Conservation (phyloP, 2,329 filamentous ascomycete genomes). For the Pseudocercospora fuligena region DNA sequence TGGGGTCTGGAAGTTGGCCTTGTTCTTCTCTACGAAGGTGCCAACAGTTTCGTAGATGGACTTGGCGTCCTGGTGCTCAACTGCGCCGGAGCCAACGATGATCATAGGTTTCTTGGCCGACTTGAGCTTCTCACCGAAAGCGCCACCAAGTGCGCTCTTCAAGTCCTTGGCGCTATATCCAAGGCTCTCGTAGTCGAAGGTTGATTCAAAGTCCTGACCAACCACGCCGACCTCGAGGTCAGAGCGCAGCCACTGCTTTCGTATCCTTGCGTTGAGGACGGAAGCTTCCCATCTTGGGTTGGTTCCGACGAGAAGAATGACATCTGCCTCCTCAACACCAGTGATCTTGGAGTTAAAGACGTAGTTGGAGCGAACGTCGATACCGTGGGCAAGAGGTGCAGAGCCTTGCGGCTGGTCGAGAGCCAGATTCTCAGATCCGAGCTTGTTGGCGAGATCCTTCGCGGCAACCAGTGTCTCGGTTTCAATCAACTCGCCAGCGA, state of each 20-base stretch:
- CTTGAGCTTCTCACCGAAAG: slow-evolving; percentile 91
- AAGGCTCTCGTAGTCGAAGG: slow-evolving; percentile 92
- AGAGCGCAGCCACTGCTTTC: slow-evolving; percentile 96
- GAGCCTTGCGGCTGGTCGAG: slow-evolving; percentile 86
- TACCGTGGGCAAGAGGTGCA: slow-evolving; percentile 84
- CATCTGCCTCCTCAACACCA: slow-evolving; percentile 92
- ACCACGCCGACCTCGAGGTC: slow-evolving; percentile 92
- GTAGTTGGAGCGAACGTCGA: slow-evolving; percentile 94
- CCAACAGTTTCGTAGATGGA: slow-evolving; percentile 92
- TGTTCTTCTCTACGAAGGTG: slow-evolving; percentile 89
- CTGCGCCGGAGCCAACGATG: slow-evolving; percentile 87
- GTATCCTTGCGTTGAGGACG: slow-evolving; percentile 91
- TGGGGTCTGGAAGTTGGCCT: slow-evolving; percentile 80
- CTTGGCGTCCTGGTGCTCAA: slow-evolving; percentile 89
- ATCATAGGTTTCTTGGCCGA: slow-evolving; percentile 94
- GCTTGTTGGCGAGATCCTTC: slow-evolving; percentile 96
- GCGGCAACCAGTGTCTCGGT: slow-evolving; percentile 92
- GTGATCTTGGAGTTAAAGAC: slow-evolving; percentile 94
- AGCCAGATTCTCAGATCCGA: slow-evolving; percentile 93
- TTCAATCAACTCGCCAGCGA: slow-evolving; percentile 89
- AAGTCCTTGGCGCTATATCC: slow-evolving; percentile 78
- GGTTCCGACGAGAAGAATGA: slow-evolving; percentile 88
- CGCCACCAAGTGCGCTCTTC: slow-evolving; percentile 81
- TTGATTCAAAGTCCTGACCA: slow-evolving; percentile 89
- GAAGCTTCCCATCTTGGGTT: slow-evolving; percentile 96